phyloP scores from a whole-genome alignment of 371 early-diverging fungal species.

The Mortierella sp. region DNA sequence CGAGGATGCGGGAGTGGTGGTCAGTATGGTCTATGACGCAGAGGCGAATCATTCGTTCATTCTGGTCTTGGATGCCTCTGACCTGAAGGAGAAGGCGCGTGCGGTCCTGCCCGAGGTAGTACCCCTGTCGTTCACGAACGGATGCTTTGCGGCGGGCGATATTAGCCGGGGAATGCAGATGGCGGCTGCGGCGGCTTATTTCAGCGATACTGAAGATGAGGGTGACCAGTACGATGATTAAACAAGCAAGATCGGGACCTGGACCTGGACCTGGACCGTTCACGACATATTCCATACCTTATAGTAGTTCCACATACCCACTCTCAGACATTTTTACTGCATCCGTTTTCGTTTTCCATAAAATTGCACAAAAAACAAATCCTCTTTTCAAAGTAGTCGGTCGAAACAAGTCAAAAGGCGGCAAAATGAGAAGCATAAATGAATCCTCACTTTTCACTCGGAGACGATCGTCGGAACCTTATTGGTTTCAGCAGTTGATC shows the following conservation, averaged over 20 bases:
- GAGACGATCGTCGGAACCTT: too few species aligned
- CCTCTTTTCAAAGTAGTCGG: too few species aligned
- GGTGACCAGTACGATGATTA: constrained; percentile 16
- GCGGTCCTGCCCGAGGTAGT: constrained; percentile 73
- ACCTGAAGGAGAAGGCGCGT: constrained; percentile 72
- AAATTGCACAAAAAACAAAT: too few species aligned
- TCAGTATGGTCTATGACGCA: constrained; percentile 81
- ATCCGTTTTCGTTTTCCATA: too few species aligned
- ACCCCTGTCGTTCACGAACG: constrained; percentile 77
- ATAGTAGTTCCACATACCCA: too few species aligned
- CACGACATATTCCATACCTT: too few species aligned
- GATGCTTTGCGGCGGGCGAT: constrained; percentile 57
- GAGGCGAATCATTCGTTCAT: constrained; percentile 75
- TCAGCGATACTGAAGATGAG: constrained; percentile 19
- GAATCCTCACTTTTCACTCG: too few species aligned
- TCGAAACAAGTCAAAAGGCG: too few species aligned
- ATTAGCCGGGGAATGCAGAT: constrained; percentile 44
- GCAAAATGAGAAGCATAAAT: too few species aligned
- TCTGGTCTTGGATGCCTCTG: constrained; percentile 77
- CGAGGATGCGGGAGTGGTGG: constrained; percentile 83
- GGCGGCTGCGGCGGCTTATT: neutral
- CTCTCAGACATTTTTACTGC: too few species aligned
- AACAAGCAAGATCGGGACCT: neutral
- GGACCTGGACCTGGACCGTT: too few species aligned
- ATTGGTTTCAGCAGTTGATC: too few species aligned